phyloP scores from a whole-genome alignment of 768 basidiomycete genomes.

The Cantharellus anzutake region DNA sequence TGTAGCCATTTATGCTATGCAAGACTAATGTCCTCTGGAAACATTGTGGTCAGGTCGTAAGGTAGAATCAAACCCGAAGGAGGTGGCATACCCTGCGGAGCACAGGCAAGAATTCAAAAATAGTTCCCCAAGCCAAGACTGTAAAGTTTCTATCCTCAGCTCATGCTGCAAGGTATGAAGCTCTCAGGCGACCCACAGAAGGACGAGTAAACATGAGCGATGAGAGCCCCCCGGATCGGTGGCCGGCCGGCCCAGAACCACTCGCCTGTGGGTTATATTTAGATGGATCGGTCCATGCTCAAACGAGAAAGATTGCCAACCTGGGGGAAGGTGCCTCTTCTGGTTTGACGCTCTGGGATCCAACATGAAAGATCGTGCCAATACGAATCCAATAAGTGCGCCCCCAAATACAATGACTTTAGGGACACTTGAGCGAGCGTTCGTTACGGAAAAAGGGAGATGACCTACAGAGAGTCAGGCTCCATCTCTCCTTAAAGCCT shows the following conservation, averaged over 20 bases:
- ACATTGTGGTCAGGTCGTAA: too few species aligned
- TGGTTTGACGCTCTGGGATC: too few species aligned
- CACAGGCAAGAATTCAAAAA: too few species aligned
- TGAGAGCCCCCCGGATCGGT: not conserved
- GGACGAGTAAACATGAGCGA: not conserved
- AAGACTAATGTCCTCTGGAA: conserved; percentile 2
- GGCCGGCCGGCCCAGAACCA: not conserved
- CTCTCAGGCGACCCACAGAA: not conserved
- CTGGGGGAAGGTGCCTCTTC: too few species aligned
- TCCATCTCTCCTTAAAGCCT: conserved; percentile 6
- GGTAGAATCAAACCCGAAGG: too few species aligned
- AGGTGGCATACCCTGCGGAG: too few species aligned
- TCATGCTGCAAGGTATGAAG: too few species aligned
- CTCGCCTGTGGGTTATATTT: not conserved
- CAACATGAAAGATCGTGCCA: conserved; percentile 1
- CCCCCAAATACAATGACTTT: conserved; percentile 6
- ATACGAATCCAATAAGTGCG: conserved; percentile 3
- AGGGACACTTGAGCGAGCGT: not conserved
- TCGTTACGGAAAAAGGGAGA: not conserved
- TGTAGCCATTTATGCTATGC: conserved; percentile 5
- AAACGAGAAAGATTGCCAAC: too few species aligned
- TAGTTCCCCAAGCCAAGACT: too few species aligned
- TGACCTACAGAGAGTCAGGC: conserved; percentile 1
- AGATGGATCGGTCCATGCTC: not conserved
- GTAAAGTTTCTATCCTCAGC: too few species aligned